Conservation (phyloP, 306 rosid species). For the Castanopsis chinensis region DNA sequence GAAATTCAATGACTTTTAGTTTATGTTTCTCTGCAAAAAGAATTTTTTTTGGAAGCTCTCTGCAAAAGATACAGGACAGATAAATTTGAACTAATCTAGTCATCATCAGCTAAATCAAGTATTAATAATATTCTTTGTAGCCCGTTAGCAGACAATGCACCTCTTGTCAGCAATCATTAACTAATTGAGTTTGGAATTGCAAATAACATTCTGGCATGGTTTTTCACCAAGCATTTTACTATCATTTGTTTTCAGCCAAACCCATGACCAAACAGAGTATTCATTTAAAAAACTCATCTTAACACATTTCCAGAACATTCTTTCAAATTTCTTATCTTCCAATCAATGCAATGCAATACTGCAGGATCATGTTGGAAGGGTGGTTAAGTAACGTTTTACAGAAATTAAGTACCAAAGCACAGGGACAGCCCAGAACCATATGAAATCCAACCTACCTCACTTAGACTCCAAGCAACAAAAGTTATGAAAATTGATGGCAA, state of each 20-base stretch:
- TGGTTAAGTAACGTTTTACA: no score
- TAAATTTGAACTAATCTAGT: not conserved
- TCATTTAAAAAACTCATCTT: no score
- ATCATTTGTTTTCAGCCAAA: not conserved
- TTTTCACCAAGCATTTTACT: not conserved
- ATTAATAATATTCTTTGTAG: not conserved
- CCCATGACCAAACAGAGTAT: no score
- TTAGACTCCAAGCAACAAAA: slow-evolving; percentile 79
- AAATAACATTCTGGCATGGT: not conserved
- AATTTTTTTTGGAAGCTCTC: not conserved
- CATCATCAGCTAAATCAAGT: not conserved
- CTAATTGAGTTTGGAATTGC: not conserved
- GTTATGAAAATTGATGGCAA: slow-evolving; percentile 71
- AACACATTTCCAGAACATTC: no score
- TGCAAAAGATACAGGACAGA: no score
- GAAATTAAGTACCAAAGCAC: no score
- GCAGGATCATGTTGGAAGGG: not conserved
- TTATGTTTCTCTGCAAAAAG: not conserved
- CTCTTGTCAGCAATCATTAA: not conserved
- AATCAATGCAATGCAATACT: no score
- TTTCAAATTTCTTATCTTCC: no score
- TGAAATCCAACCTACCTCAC: slow-evolving; percentile 55
- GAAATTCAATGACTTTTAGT: not conserved
- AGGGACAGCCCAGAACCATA: not conserved
- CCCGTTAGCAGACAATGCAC: not conserved